phyloP scores from a whole-genome alignment of 768 basidiomycete species.

The Macrolepiota fuliginosa region DNA sequence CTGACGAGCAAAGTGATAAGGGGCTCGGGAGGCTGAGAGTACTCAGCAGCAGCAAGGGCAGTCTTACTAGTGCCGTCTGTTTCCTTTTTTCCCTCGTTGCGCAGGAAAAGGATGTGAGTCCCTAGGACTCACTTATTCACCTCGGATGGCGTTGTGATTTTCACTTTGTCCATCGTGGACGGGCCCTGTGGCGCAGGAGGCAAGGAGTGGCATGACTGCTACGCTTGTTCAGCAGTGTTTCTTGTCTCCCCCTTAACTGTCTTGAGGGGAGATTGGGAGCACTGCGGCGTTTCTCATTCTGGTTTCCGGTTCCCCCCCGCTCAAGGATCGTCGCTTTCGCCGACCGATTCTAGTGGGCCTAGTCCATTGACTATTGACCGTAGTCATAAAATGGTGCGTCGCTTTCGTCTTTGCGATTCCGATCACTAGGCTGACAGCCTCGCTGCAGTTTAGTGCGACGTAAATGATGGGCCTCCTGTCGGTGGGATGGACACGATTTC shows the following conservation, averaged over 20 bases:
- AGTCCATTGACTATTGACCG: not conserved
- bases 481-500: not conserved
- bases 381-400: not conserved
- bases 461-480: conserved; percentile 4
- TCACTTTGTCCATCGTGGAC: not conserved
- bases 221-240: not conserved
- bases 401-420: not conserved
- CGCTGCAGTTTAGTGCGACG: not conserved
- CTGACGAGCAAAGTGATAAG: too few relatives aligned
- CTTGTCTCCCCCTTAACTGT: not conserved
- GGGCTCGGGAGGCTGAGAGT: not conserved
- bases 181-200: not conserved
- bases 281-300: not conserved
- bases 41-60: not conserved
- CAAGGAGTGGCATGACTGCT: not conserved
- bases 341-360: not conserved
- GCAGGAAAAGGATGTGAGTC: not conserved
- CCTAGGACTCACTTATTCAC: not conserved
- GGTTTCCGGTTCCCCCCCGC: not conserved
- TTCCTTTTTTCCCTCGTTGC: not conserved
- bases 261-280: not conserved
- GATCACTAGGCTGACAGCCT: conserved; percentile 4
- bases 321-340: not conserved
- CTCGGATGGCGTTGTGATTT: not conserved
- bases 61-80: not conserved